phyloP scores from a whole-genome alignment of 306 rosid genomes.

The Sindora glabra region DNA sequence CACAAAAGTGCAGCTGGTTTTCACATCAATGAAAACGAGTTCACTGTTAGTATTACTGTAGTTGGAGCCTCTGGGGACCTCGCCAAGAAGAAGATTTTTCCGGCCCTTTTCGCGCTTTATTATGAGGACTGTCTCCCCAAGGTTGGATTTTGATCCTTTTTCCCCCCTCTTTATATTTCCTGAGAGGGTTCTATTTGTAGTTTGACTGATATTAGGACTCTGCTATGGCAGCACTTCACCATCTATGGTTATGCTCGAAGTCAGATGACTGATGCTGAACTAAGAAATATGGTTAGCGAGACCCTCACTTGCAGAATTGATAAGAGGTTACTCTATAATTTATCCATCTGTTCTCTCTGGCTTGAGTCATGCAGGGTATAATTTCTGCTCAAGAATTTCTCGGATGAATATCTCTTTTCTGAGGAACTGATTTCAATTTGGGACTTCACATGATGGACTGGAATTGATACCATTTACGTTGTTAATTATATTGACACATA shows the following conservation, averaged over 20 bases:
- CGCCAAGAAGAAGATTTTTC: conserved; percentile 52
- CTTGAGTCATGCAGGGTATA: too few species aligned
- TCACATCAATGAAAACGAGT: conserved; percentile 30
- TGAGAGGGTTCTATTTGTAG: not conserved
- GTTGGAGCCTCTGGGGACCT: conserved; percentile 97
- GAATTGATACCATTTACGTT: too few species aligned
- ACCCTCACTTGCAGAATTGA: conserved; percentile 60
- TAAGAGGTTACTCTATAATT: conserved; percentile 21
- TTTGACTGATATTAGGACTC: too few species aligned
- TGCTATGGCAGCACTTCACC: conserved; percentile 36
- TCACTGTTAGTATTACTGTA: conserved; percentile 69
- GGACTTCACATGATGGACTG: too few species aligned
- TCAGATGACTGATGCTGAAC: conserved; percentile 43
- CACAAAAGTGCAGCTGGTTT: conserved; percentile 9
- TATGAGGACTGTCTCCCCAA: conserved; percentile 8
- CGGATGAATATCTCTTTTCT: too few species aligned
- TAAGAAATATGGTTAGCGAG: conserved; percentile 40
- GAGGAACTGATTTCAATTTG: too few species aligned
- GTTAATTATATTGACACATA: too few species aligned
- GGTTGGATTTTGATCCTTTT: conserved; percentile 37
- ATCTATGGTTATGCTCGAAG: conserved; percentile 53
- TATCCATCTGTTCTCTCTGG: not conserved
- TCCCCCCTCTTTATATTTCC: too few species aligned
- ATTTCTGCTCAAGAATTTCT: too few species aligned
- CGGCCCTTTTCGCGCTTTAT: too few species aligned